phyloP scores from a whole-genome alignment of 768 basidiomycete species.

The Fomitopsis pulvina region DNA sequence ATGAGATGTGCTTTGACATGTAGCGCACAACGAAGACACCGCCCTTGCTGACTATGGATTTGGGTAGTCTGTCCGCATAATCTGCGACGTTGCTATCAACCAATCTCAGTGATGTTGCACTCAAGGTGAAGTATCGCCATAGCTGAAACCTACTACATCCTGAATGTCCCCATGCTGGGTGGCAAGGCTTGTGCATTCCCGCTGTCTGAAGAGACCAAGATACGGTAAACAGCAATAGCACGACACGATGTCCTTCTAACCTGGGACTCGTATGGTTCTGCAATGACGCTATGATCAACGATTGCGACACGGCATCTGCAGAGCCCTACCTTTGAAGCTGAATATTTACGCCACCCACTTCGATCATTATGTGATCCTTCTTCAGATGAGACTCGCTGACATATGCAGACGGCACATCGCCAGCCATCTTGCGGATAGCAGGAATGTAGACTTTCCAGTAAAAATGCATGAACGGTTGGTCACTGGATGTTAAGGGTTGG shows the following conservation, averaged over 20 bases:
- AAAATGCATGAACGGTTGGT: background rate
- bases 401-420: background rate
- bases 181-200: constrained; percentile 17
- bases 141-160: constrained; percentile 13
- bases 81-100: constrained; percentile 15
- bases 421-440: background rate
- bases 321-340: background rate
- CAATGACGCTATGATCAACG: too few relatives aligned
- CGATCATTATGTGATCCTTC: background rate
- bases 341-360: constrained; percentile 2
- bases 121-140: background rate
- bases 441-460: background rate
- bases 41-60: constrained; percentile 16
- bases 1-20: too few relatives aligned
- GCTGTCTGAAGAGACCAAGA: background rate
- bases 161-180: constrained; percentile 19
- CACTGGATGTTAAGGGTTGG: background rate
- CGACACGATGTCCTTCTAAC: background rate
- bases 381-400: background rate
- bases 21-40: constrained; percentile 21
- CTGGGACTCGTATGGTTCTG: background rate
- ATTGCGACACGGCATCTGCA: too few relatives aligned
- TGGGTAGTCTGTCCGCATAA: constrained; percentile 12
- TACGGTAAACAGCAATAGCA: background rate
- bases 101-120: background rate